Conservation (phyloP, 306 rosid genomes). For the Rubus parviflorus region DNA sequence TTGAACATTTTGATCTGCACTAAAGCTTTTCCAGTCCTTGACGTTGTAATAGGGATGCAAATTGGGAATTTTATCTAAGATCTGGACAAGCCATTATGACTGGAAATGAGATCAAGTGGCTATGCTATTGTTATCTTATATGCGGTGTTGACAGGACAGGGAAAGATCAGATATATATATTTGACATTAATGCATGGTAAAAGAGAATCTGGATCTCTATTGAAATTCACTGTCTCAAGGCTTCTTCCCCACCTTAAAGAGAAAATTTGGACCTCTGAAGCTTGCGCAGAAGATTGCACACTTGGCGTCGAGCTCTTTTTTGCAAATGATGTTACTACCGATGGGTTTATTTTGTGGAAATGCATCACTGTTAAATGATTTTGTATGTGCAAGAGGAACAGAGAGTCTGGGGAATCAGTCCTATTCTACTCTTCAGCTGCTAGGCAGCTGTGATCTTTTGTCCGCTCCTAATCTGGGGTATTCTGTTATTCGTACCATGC, state of each 20-base stretch:
- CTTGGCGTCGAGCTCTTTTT: neutral
- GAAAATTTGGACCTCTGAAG: neutral
- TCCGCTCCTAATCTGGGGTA: neutral
- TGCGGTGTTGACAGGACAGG: no score
- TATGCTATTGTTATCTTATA: neutral
- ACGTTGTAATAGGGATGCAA: no score
- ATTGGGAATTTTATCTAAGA: no score
- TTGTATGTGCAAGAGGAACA: neutral
- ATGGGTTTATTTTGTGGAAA: neutral
- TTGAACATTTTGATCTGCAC: conserved; percentile 8
- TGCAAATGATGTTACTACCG: neutral
- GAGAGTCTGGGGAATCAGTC: neutral
- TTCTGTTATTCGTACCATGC: neutral
- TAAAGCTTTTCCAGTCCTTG: no score
- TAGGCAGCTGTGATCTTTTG: neutral
- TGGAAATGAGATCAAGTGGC: neutral
- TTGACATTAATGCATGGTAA: neutral
- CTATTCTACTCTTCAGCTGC: neutral
- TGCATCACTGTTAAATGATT: neutral
- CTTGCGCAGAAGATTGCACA: neutral
- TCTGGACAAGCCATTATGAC: no score
- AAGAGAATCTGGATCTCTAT: neutral
- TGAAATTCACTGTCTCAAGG: neutral
- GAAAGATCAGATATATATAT: neutral
- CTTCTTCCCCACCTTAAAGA: neutral